Percentiles rank a stretch among this genome's conserved stretches.
These are phyloP conservation scores for Hamigera avellanea DNA, from an alignment of 495 filamentous ascomycete genomes.

Conservation along the genomic window DNA sequence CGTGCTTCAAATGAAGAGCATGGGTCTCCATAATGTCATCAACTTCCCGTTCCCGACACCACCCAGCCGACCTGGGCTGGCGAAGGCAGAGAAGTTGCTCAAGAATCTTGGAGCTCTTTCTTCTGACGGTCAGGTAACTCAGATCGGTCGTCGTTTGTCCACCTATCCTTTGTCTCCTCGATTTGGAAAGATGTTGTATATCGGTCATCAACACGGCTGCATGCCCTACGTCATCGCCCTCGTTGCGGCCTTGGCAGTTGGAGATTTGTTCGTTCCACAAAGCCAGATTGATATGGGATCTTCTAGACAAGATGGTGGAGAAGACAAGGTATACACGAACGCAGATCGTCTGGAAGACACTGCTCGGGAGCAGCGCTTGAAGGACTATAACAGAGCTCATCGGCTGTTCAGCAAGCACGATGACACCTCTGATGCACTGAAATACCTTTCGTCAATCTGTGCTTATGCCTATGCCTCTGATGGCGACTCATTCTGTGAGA, in stretches of 20 bases:
- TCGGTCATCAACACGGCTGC: slow-evolving; percentile 75
- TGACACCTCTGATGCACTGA: slow-evolving; percentile 75
- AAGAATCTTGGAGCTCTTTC: slow-evolving; percentile 60
- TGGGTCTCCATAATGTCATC: slow-evolving; percentile 81
- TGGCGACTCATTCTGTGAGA: slow-evolving; percentile 57
- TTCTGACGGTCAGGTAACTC: slow-evolving; percentile 59
- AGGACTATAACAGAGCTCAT: slow-evolving; percentile 65
- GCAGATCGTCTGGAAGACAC: slow-evolving; percentile 58
- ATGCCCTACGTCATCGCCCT: slow-evolving; percentile 80
- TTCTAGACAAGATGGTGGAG: slow-evolving; percentile 24
- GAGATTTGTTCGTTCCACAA: slow-evolving; percentile 79
- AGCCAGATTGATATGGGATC: slow-evolving; percentile 54
- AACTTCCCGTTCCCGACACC: slow-evolving; percentile 98
- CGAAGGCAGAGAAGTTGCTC: slow-evolving; percentile 77
- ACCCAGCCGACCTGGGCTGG: slow-evolving; percentile 66
- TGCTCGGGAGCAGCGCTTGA: slow-evolving; percentile 48
- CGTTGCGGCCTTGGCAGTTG: slow-evolving; percentile 78
- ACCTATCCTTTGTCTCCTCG: slow-evolving; percentile 82
- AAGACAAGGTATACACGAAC: slow-evolving; percentile 46
- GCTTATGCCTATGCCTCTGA: slow-evolving; percentile 69
- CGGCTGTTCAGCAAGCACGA: slow-evolving; percentile 72
- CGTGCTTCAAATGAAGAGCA: slow-evolving; percentile 88
- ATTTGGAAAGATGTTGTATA: slow-evolving; percentile 79
- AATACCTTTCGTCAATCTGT: slow-evolving; percentile 74
- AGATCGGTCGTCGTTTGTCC: slow-evolving; percentile 67